Evolutionary conservation across 257 asterid species (phyloP).

Genomic region (Henckelia pumila): DNA sequence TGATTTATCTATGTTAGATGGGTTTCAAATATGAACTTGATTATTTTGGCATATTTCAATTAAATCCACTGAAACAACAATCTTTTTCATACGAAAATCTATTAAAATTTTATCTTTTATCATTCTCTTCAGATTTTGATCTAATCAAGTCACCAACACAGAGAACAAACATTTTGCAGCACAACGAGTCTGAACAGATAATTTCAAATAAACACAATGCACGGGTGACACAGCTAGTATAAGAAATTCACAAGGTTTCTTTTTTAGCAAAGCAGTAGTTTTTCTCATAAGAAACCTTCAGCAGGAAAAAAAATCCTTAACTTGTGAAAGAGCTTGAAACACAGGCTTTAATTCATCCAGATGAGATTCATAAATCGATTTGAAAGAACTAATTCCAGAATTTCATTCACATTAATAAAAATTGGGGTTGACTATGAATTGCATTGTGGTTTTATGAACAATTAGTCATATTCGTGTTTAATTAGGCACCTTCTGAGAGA

Average conservation of each 20-base stretch:
- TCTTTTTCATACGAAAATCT: neutral
- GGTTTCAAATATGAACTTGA: neutral
- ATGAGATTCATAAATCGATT: neutral
- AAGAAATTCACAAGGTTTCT: neutral
- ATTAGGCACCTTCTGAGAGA: neutral
- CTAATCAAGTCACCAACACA: neutral
- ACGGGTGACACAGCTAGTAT: neutral
- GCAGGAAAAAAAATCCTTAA: neutral
- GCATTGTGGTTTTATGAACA: too few species aligned
- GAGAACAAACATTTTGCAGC: neutral
- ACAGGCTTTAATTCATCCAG: slow-evolving; percentile 10
- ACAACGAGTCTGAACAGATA: neutral
- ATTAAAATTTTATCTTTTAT: too few species aligned
- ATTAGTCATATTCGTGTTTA: too few species aligned
- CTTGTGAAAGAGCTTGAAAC: neutral
- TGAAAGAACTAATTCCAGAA: neutral
- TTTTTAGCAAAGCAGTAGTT: slow-evolving; percentile 7
- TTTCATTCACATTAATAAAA: slow-evolving; percentile 11
- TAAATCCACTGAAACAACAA: neutral
- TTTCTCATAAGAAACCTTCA: slow-evolving; percentile 7
- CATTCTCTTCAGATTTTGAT: neutral
- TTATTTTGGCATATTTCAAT: neutral
- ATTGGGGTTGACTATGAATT: neutral
- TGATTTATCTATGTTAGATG: neutral
- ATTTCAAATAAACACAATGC: neutral